Percentiles rank a stretch among this genome's conserved stretches.
These are phyloP conservation scores for Candida gorgasii DNA, from an alignment of 805 yeast species.

Conservation along the genomic window DNA sequence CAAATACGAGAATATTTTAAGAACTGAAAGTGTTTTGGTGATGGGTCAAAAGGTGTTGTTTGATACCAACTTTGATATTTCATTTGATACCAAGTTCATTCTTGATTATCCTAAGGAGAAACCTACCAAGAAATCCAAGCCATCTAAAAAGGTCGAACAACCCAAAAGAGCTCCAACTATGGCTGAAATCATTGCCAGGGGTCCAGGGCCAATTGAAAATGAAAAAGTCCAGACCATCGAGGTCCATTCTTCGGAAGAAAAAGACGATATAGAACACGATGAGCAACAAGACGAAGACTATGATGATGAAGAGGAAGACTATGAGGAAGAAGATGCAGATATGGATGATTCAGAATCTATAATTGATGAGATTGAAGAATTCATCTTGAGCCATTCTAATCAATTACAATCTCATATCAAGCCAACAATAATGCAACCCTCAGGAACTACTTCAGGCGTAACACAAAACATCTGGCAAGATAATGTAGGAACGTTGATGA, in stretches of 20 bases:
- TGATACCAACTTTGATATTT: conserved; percentile 7
- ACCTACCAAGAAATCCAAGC: neutral
- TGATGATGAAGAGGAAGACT: conserved; percentile 6
- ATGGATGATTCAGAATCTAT: conserved; percentile 16
- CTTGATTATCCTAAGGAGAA: neutral
- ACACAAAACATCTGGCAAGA: conserved; percentile 8
- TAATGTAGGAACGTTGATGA: conserved; percentile 5
- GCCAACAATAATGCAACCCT: conserved; percentile 2
- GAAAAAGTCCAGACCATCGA: neutral
- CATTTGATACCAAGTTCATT: conserved; percentile 3
- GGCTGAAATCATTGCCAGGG: neutral
- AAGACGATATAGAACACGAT: neutral
- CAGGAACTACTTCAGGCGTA: conserved; percentile 1
- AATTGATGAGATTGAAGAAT: conserved; percentile 38
- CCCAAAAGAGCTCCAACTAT: neutral
- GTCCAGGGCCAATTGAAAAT: neutral
- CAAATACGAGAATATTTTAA: conserved; percentile 28
- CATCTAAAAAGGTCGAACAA: neutral
- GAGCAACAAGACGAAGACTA: conserved; percentile 7
- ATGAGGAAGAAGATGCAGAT: conserved; percentile 3
- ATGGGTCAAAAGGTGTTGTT: conserved; percentile 9
- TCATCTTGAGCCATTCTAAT: conserved; percentile 35
- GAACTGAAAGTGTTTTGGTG: conserved; percentile 27
- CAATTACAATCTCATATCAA: conserved; percentile 20
- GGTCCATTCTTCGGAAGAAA: neutral